Base-by-base conservation (phyloP, 1,284 basidiomycete species). In the Inonotus hispidus region DNA sequence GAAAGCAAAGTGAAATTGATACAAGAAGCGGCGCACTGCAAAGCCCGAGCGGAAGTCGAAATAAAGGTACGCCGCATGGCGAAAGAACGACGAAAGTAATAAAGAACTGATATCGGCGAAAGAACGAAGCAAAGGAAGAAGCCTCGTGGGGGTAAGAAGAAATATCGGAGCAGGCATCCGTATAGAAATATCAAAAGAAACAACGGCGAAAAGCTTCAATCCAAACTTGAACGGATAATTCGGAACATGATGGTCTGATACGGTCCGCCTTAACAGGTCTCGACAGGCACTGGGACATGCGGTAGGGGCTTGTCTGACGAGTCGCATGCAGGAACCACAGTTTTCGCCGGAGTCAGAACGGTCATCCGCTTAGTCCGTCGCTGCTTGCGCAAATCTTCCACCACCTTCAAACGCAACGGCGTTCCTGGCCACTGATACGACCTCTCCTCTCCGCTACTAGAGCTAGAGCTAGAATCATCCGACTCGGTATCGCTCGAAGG, bases 381-480 rank as follows among this genome's bases (percentile, higher is more conserved):
- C 29, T 38, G 16, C 25, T 57, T 52, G 37, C 50, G 55, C 13
- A 62, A 29, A 43, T 62, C 60, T 25, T 62, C 49, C 13, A 62
- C 56, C n/a, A 62, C 60, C 41, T 62, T 62, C 10, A 62, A 47
- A 13, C 60, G 60, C 41, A 62, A 25, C 3, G 60, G 60, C 21
- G 60, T 52, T 3, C 56, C 50, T 25, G 56, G 60, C 49, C 55
- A 58, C 46, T 58, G 38, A 29, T 46, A 60, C 43, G 58, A 54
- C 16, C 55, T 38, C 8, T 47, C 55, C 27, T 56, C 55, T 2
- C 38, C 10, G 32, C 41, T n/a, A n/a, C n/a, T n/a, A n/a, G n/a
- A n/a, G n/a, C n/a, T n/a, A n/a, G n/a, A n/a, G n/a, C n/a, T 32
- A 7, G 56, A 39, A 37, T 57, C 58, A 5, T 61, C 60, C 25